Evolutionary conservation across 2,329 filamentous ascomycete genomes (phyloP).

Genomic region (Botrytis sinoallii): DNA sequence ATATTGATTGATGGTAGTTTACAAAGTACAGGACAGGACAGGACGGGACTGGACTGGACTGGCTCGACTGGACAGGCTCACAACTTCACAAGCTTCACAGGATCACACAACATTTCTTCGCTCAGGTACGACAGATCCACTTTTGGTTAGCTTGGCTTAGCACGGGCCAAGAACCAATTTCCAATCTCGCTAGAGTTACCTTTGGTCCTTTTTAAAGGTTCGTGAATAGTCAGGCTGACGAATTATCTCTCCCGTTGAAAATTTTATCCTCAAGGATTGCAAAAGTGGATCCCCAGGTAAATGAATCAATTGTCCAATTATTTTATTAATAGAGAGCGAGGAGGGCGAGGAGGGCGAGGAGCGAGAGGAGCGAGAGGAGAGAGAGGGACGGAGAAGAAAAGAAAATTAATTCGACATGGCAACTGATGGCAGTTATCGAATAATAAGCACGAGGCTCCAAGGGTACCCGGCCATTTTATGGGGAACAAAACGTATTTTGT

Average conservation of each 20-base stretch:
- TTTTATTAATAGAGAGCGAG: neutral
- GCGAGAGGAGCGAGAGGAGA: neutral
- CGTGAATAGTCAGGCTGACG: conserved; percentile 15
- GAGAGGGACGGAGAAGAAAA: neutral
- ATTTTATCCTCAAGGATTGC: neutral
- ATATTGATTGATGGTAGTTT: neutral
- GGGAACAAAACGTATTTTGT: conserved; percentile 2
- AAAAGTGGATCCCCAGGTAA: neutral
- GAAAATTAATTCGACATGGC: conserved; percentile 12
- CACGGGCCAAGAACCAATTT: conserved; percentile 16
- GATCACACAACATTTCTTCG: neutral
- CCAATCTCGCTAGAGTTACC: conserved; percentile 19
- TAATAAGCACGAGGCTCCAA: conserved; percentile 11
- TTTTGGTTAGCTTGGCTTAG: neutral
- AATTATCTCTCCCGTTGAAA: conserved; percentile 1
- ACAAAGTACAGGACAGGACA: neutral
- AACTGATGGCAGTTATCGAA: neutral
- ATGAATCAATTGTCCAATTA: conserved; percentile 12
- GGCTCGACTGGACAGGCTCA: neutral
- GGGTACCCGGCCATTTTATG: neutral
- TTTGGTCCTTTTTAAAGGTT: neutral
- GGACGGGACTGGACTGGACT: neutral
- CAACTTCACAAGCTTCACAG: neutral
- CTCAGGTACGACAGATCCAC: conserved; percentile 10
- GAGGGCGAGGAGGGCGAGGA: neutral